Evolutionary conservation across 352 stramenopile genomes (phyloP), one percentile per base, ranked within the genome.

Genomic region (Globisporangium nagaii): DNA sequence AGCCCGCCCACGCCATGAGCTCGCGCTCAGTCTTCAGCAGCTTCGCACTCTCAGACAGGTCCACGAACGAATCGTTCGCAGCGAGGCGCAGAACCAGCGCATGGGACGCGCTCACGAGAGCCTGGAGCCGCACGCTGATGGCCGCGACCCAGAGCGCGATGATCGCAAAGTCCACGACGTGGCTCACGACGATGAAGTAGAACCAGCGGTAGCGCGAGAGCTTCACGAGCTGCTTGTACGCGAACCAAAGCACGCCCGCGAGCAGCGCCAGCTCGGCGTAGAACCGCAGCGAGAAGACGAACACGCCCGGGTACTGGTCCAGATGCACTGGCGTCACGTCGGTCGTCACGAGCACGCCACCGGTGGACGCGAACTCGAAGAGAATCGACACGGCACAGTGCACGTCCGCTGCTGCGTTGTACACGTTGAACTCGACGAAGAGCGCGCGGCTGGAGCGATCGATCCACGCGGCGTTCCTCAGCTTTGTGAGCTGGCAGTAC

Each of bases 351-450:
- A 86, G 31, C 20, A 79, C 54, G 9, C 61, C 73, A 5, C 71
- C 75, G 0, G 63, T 69, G 7, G 69, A 35, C 15, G 62, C 60
- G 41, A 91, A 78, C 54, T 88, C 75, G 25, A 88, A 87, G 11
- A 84, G 49, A 1, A 91, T 52, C 10, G 65, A 65, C 4, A 85
- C 66, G 2, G 66, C 60, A 24, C 62, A 75, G 54, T 86, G 74
- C 30, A 78, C 61, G 9, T 78, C 76, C 7, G 72, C 36, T 3
- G 70, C 74, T 9, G 66, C 53, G 19, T 84, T 88, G 70, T 86
- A 88, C 20, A 88, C 35, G 35, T 86, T 91, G 56, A 86, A 89
- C 39, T 75, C 63, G 13, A 75, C 60, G 43, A 87, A 74, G 13
- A 89, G 53, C 28, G 72, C 66, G 9, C 78, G 63, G 25, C 56